Evolutionary conservation across 2,329 filamentous ascomycete genomes (phyloP), one percentile per base, ranked within the genome.

Genomic region (Fusarium avenaceum): DNA sequence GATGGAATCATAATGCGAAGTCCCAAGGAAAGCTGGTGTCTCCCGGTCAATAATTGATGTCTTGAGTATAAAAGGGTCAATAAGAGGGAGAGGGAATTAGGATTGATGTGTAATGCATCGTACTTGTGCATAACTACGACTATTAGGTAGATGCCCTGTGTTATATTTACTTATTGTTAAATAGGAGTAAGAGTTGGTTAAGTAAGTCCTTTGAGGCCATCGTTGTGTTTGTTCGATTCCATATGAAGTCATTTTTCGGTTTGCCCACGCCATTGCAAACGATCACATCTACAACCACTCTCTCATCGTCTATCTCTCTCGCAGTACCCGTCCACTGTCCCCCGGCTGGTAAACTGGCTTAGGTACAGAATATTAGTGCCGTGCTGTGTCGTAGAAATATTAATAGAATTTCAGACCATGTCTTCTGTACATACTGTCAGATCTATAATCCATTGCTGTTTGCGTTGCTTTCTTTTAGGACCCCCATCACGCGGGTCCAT

Each of bases 21-120:
- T 87, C 89, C 78, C 88, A 95, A 82, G 96, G 95, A 73, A 90
- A 92, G 80, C 84, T 98, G 71, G 87, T 97, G 77, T 88, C 94
- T 55, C 96, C 96, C 42, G 96, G 96, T 70, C 93, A 97, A 87
- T 97, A 93, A 84, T 73, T 66, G 73, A 55, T 58, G 52, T 51
- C 51, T 60, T 39, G 32, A 45, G 20, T 58, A 56, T 57, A 63
- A 71, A 72, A 48, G 39, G 57, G 57, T 45, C 30, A 59, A 62
- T 39, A 39, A 45, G 43, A 65, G 63, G 56, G 63, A 59, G 35
- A 56, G 65, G 53, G 42, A 55, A 63, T 62, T 54, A 62, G 61
- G 68, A 58, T 67, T 53, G 69, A 70, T 63, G 62, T 72, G 70
- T 72, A 72, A 64, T 63, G 53, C 46, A 65, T 64, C 61, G 60